These are phyloP conservation scores for Auricularia auricula-judae DNA, from an alignment of 768 basidiomycete species.

Conservation along the genomic window DNA sequence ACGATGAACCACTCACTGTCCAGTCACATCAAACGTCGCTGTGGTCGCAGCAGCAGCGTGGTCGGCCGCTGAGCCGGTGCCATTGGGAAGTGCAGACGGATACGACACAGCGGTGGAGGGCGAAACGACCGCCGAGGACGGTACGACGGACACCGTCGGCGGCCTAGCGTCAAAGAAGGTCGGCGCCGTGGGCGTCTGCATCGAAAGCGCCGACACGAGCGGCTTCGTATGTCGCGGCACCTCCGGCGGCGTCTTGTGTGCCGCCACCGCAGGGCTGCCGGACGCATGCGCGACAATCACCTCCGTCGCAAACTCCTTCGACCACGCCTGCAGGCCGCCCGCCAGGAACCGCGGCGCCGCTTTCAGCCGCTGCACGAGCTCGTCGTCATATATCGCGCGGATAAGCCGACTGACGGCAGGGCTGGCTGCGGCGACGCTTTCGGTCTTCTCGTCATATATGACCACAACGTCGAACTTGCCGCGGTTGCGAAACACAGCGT, in stretches of 20 bases:
- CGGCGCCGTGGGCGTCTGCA: background rate
- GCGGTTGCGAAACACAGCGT: slow-evolving; percentile 67
- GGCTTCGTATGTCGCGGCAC: slow-evolving; percentile 1
- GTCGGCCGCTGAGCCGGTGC: background rate
- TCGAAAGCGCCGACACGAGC: background rate
- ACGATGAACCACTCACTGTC: background rate
- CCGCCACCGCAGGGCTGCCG: slow-evolving; percentile 1
- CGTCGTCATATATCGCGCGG: slow-evolving; percentile 59
- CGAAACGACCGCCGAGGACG: no score
- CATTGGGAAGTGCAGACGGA: no score
- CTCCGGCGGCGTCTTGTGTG: background rate
- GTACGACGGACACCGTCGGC: background rate
- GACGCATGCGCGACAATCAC: slow-evolving; percentile 12
- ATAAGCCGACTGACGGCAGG: slow-evolving; percentile 51
- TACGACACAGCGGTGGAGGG: no score
- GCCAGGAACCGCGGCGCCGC: slow-evolving; percentile 72
- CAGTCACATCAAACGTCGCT: no score
- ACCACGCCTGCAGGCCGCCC: slow-evolving; percentile 82
- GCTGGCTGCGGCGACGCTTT: slow-evolving; percentile 34
- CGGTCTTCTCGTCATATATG: slow-evolving; percentile 65
- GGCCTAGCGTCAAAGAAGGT: background rate
- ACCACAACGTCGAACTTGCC: slow-evolving; percentile 84
- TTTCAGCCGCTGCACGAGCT: slow-evolving; percentile 60
- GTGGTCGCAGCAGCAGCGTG: no score
- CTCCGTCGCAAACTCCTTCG: slow-evolving; percentile 24